Evolutionary conservation across 345 rosid species (phyloP), one percentile per base, ranked within the genome.

Genomic region (Arabidopsis arenosa): DNA sequence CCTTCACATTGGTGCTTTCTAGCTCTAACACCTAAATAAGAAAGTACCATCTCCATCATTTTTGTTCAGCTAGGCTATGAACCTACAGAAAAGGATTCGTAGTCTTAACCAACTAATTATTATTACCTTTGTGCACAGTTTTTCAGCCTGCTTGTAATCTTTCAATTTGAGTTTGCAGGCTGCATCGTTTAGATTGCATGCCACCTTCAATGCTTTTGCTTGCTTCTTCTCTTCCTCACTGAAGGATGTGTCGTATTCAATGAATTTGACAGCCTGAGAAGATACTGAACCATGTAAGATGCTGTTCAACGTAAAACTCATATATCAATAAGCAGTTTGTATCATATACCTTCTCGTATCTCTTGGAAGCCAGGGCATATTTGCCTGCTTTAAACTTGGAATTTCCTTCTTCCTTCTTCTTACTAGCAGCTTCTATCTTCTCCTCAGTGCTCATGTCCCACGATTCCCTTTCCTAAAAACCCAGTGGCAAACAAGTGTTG

Each of bases 371-470:
- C 62, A 84, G 79, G 0, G 77, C 82, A 79, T 93, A 86, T 80
- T 96, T 93, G 33, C 92, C 92, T 7, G 87, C 90, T 84, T 89
- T 96, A 73, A 89, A 96, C 81, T 86, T 64, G 2, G 72, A 67
- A 78, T 96, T 93, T 18, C 99, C 98, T 80, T 91, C 96, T 84
- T 96, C 99, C 80, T 96, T 93, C 89, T 93, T 96, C 81, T 82
- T 89, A 35, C 87, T 82, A 7, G 97, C 96, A 48, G 92, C 91
- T 82, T 88, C 99, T 63, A 96, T 85, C 81, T 96, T 93, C 82
- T 91, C 98, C 12, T 71, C 72, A 1, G 97, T 96, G 82, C 79
- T 93, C 98, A 96, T 83, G 79, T 96, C 95, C 99, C 99, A 96
- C 0, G 99, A 91, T 66, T 96, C 98, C 78, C 83, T 96, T 9